Evolutionary conservation across 768 basidiomycete genomes (phyloP).

Genomic region (Russula sp.): DNA sequence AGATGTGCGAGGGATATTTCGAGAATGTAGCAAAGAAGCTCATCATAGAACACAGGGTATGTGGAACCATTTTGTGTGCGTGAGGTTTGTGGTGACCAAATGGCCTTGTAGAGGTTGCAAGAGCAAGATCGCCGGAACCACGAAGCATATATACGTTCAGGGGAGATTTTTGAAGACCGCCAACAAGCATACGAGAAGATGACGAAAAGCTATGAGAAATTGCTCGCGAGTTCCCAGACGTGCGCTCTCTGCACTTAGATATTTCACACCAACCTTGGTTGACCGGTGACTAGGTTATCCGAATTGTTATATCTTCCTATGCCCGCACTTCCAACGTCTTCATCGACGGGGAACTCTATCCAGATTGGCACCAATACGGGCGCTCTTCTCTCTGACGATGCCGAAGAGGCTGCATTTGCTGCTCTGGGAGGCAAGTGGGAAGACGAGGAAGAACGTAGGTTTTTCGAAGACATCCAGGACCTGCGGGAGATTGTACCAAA

Average conservation of each 20-base stretch:
- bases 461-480: conserved; percentile 91
- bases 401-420: conserved; percentile 44
- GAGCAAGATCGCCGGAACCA: conserved; percentile 96
- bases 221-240: conserved; percentile 85
- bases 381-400: conserved; percentile 45
- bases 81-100: background rate
- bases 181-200: conserved; percentile 99
- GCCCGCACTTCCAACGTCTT: conserved; percentile 75
- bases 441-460: conserved; percentile 92
- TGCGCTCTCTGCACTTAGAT: conserved; percentile 32
- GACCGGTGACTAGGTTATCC: conserved; percentile 54
- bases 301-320: conserved; percentile 83
- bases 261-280: background rate
- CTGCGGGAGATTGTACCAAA: conserved; percentile 88
- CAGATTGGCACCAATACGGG: conserved; percentile 52
- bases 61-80: conserved; percentile 21
- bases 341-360: conserved; percentile 78
- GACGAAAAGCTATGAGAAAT: conserved; percentile 91
- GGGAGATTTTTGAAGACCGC: conserved; percentile 98
- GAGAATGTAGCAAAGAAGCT: conserved; percentile 89
- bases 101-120: conserved; percentile 68
- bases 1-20: conserved; percentile 92
- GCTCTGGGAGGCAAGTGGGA: conserved; percentile 86
- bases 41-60: conserved; percentile 83
- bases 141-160: conserved; percentile 98